Conservation (phyloP, 2,329 filamentous ascomycete genomes). For the Aspergillus cejpii region DNA sequence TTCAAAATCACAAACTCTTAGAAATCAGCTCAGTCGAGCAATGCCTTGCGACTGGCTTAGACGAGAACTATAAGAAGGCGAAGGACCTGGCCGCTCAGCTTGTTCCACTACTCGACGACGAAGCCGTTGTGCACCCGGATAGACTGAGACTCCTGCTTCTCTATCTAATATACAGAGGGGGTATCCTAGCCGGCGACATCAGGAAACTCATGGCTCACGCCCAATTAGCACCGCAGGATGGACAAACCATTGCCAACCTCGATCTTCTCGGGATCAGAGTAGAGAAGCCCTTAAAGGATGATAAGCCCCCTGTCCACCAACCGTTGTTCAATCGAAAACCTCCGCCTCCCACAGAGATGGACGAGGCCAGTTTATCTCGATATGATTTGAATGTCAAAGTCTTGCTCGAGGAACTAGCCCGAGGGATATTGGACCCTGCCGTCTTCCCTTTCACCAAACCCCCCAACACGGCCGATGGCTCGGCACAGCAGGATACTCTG, state of each 20-base stretch:
- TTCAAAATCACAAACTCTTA: constrained; percentile 73
- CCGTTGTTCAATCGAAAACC: constrained; percentile 67
- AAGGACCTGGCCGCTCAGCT: constrained; percentile 83
- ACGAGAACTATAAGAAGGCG: constrained; percentile 85
- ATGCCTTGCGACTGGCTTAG: constrained; percentile 80
- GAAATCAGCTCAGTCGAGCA: constrained; percentile 88
- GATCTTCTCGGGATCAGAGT: constrained; percentile 73
- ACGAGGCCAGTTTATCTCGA: constrained; percentile 79
- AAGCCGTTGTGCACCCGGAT: constrained; percentile 63
- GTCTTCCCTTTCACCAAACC: constrained; percentile 68
- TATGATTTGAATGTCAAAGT: constrained; percentile 75
- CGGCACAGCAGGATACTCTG: constrained; percentile 44
- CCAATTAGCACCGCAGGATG: constrained; percentile 66
- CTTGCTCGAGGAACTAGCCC: constrained; percentile 69
- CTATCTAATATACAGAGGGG: constrained; percentile 79
- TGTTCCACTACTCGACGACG: constrained; percentile 81
- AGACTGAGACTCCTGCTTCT: constrained; percentile 77
- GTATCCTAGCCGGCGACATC: constrained; percentile 75
- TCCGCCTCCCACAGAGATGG: constrained; percentile 49
- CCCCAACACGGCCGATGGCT: constrained; percentile 47
- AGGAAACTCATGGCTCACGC: constrained; percentile 78
- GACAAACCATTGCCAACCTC: constrained; percentile 64
- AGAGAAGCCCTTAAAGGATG: constrained; percentile 68
- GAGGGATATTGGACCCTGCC: constrained; percentile 59
- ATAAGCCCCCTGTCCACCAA: constrained; percentile 54